Percentiles rank a stretch among this genome's conserved stretches.
Evolutionary conservation across 345 rosid genomes (phyloP).

Genomic region (Gossypium australe): DNA sequence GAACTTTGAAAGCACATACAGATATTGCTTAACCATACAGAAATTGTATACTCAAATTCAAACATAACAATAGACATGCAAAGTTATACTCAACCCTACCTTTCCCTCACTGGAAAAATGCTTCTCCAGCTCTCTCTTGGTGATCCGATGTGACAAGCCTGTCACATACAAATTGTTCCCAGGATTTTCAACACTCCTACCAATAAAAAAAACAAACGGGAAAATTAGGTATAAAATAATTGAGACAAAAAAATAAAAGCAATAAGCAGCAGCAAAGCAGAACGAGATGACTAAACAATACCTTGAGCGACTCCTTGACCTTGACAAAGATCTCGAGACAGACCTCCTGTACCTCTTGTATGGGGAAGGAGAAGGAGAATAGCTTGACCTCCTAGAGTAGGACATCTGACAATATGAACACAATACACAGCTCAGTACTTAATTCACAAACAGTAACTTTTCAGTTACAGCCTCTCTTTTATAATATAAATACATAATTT

Average conservation of each 20-base stretch:
- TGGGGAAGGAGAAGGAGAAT: conserved; percentile 59
- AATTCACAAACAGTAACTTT: background rate
- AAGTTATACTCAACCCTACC: conserved; percentile 28
- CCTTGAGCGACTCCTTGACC: conserved; percentile 60
- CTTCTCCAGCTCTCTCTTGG: conserved; percentile 71
- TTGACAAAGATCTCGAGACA: conserved; percentile 51
- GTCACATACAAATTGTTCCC: conserved; percentile 95
- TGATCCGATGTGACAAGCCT: conserved; percentile 71
- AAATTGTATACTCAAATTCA: background rate
- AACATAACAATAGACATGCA: background rate
- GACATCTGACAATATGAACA: conserved; percentile 53
- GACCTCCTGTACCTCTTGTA: conserved; percentile 41
- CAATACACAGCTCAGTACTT: background rate
- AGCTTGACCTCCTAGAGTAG: conserved; percentile 61
- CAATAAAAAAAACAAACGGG: conserved; percentile 8
- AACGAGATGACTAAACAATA: conserved; percentile 15
- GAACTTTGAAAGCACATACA: background rate
- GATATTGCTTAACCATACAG: background rate
- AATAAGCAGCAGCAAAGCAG: background rate
- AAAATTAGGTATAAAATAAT: background rate
- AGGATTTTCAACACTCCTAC: conserved; percentile 76
- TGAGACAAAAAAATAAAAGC: background rate
- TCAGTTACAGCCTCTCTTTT: background rate
- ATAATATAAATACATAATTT: background rate
- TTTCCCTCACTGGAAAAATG: conserved; percentile 70